These are phyloP conservation scores for Kluyveromyces marxianus DNA, from an alignment of 1,139 yeast genomes.

Conservation along the genomic window DNA sequence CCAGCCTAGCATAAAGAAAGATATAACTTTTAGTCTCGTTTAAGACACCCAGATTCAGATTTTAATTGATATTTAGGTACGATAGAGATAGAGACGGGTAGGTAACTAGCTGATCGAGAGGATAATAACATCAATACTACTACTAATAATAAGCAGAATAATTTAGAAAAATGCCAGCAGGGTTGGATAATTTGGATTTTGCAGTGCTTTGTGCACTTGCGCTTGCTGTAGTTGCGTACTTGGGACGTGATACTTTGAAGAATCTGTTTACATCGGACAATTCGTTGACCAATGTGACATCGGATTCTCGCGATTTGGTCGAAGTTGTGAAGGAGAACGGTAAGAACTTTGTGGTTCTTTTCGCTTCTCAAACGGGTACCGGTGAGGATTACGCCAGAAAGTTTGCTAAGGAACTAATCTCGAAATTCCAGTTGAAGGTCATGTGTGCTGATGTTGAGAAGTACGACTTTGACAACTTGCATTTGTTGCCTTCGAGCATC, in stretches of 20 bases:
- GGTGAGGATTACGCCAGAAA: slow-evolving; percentile 95
- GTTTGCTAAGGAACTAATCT: slow-evolving; percentile 77
- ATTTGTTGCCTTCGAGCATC: slow-evolving; percentile 43
- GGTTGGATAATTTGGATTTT: slow-evolving; percentile 61
- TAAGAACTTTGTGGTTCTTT: slow-evolving; percentile 76
- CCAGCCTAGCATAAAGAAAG: no score
- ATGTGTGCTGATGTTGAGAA: slow-evolving; percentile 88
- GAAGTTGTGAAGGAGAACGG: slow-evolving; percentile 53
- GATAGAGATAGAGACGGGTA: no score
- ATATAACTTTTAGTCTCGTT: no score
- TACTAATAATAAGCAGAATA: background rate
- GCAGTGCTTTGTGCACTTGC: slow-evolving; percentile 60
- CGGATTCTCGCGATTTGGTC: slow-evolving; percentile 51
- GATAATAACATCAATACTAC: background rate
- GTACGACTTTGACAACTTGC: slow-evolving; percentile 72
- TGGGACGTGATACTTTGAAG: slow-evolving; percentile 57
- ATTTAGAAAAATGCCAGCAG: slow-evolving; percentile 17
- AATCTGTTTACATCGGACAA: slow-evolving; percentile 40
- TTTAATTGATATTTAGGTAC: no score
- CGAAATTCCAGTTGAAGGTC: slow-evolving; percentile 63
- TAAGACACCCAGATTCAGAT: no score
- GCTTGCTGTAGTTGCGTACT: slow-evolving; percentile 56
- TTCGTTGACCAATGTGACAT: slow-evolving; percentile 27
- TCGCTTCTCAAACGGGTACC: slow-evolving; percentile 98
- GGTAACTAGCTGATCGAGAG: no score